A percentile compares a stretch with the other conserved stretches of the same genome.
phyloP scores from a whole-genome alignment of 1,284 basidiomycete species.

The Coniferiporia sulphurascens region DNA sequence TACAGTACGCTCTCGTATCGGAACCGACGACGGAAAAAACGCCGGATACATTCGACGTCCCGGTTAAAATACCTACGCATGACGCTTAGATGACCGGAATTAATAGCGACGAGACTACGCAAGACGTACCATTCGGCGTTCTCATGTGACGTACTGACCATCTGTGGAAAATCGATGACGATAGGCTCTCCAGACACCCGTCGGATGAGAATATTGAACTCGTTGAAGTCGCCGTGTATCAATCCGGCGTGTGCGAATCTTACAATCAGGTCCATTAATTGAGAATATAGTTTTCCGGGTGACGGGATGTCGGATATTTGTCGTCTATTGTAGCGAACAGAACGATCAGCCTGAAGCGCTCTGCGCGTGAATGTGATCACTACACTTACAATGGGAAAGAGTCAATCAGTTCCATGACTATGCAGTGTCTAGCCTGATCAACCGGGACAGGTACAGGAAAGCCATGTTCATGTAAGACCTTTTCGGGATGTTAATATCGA shows the following conservation, averaged over 20 bases:
- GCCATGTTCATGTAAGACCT: conserved; percentile 90
- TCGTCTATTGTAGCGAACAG: conserved; percentile 49
- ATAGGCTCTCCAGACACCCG: conserved; percentile 80
- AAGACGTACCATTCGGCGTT: conserved; percentile 89
- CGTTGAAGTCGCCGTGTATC: conserved; percentile 99
- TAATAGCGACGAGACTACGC: conserved; percentile 10
- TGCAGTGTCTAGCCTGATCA: conserved; percentile 91
- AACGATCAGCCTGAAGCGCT: not conserved
- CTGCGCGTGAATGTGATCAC: not conserved
- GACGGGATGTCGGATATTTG: conserved; percentile 82
- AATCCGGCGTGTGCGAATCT: conserved; percentile 90
- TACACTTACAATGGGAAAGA: conserved; percentile 83
- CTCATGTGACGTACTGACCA: conserved; percentile 95
- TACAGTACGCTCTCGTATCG: conserved; percentile 88
- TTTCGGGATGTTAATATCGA: conserved; percentile 28
- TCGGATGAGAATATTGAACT: conserved; percentile 96
- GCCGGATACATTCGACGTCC: conserved; percentile 94
- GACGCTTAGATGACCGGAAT: conserved; percentile 10
- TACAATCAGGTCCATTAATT: conserved; percentile 94
- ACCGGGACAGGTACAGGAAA: conserved; percentile 94
- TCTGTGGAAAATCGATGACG: conserved; percentile 98
- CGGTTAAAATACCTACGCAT: conserved; percentile 92
- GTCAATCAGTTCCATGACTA: conserved; percentile 95
- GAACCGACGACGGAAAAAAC: conserved; percentile 91
- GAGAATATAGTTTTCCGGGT: conserved; percentile 87